A percentile compares a stretch with the other conserved stretches of the same genome.
Conservation (phyloP, 495 filamentous ascomycete species). For the Staphylotrichum tortipilum region DNA sequence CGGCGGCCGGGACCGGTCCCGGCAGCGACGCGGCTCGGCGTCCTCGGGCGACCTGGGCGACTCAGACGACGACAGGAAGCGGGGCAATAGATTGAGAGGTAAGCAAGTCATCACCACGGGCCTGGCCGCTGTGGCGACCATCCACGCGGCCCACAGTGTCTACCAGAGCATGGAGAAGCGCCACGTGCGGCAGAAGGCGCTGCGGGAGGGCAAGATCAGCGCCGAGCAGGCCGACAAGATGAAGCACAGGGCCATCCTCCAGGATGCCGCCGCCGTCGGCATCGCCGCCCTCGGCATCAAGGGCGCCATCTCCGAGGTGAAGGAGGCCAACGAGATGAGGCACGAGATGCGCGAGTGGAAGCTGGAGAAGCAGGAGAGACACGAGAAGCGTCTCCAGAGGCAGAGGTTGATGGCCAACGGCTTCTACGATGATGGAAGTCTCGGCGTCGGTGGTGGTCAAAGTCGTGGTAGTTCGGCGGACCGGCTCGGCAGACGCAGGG, state of each 20-base stretch:
- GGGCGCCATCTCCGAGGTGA: constrained; percentile 61
- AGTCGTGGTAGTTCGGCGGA: too few species aligned
- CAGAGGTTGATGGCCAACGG: constrained; percentile 13
- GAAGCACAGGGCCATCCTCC: constrained; percentile 62
- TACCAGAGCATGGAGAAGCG: constrained; percentile 70
- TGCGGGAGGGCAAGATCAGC: constrained; percentile 66
- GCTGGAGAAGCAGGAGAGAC: constrained; percentile 32
- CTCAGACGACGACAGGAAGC: constrained; percentile 69
- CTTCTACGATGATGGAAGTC: constrained; percentile 14
- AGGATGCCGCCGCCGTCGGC: constrained; percentile 70
- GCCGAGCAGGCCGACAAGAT: constrained; percentile 65
- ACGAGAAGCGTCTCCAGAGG: constrained; percentile 32
- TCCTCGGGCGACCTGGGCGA: constrained; percentile 54
- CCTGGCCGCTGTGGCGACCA: constrained; percentile 77
- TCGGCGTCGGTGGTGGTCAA: too few species aligned
- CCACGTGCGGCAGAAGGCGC: constrained; percentile 57
- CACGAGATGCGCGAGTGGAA: constrained; percentile 37
- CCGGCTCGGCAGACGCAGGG: constrained; percentile 28
- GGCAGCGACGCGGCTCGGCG: constrained; percentile 26
- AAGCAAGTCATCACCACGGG: constrained; percentile 79
- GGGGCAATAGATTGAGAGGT: constrained; percentile 68
- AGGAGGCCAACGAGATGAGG: constrained; percentile 36
- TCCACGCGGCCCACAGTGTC: constrained; percentile 76
- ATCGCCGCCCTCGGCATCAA: constrained; percentile 83
- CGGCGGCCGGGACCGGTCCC: constrained; percentile 26